A percentile compares a stretch with the other conserved stretches of the same genome.
These are phyloP conservation scores for Saccharum hybrid DNA, from an alignment of 202 grass and related monocot species.

Conservation along the genomic window DNA sequence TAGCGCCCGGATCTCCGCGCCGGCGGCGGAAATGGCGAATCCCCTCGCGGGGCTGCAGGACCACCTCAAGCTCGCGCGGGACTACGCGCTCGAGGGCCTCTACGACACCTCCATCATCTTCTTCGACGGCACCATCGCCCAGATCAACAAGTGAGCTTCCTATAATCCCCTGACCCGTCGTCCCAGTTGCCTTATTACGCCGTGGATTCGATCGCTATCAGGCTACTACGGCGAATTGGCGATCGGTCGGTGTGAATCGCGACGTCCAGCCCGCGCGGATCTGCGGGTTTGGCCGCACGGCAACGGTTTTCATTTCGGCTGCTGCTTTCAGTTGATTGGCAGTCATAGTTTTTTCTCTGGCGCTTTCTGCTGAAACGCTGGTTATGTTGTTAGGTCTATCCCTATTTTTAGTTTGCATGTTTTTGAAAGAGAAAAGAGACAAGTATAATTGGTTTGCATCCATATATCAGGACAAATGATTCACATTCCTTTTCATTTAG, in stretches of 20 bases:
- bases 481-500: constrained; percentile 17
- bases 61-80: constrained; percentile 89
- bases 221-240: neutral
- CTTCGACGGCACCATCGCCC: constrained; percentile 97
- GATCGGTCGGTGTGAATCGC: constrained; percentile 22
- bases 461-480: neutral
- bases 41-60: constrained; percentile 88
- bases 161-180: neutral
- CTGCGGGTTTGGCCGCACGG: constrained; percentile 11
- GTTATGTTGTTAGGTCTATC: constrained; percentile 7
- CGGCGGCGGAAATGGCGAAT: constrained; percentile 57
- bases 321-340: constrained; percentile 2
- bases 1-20: constrained; percentile 30
- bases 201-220: neutral
- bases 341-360: neutral
- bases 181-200: neutral
- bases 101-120: constrained; percentile 99
- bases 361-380: neutral
- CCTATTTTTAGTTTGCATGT: neutral
- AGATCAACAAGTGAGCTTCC: constrained; percentile 97
- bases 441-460: neutral
- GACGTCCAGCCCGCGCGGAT: neutral
- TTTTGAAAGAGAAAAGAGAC: neutral
- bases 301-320: constrained; percentile 13
- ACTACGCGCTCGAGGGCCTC: constrained; percentile 96